Evolutionary conservation across 495 filamentous ascomycete genomes (phyloP).

Genomic region (Penicillium alfredii): DNA sequence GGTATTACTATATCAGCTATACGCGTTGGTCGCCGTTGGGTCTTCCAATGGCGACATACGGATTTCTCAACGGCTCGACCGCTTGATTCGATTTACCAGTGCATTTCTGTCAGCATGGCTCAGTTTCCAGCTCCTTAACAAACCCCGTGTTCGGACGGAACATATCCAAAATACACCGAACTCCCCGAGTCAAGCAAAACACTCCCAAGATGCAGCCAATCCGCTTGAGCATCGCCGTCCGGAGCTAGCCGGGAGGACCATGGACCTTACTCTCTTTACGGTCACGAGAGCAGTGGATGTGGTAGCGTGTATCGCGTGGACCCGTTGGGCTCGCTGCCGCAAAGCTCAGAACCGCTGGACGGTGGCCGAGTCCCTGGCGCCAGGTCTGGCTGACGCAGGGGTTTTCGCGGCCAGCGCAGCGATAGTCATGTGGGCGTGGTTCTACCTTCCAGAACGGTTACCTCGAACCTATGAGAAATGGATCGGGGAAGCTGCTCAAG

Average conservation of each 20-base stretch:
- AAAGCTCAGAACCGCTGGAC: slow-evolving; percentile 42
- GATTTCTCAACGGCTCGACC: slow-evolving; percentile 13
- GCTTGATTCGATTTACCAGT: slow-evolving; percentile 34
- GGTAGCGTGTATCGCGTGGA: slow-evolving; percentile 61
- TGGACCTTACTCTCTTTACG: slow-evolving; percentile 85
- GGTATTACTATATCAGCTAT: slow-evolving; percentile 29
- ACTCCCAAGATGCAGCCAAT: slow-evolving; percentile 36
- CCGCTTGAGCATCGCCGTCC: slow-evolving; percentile 11
- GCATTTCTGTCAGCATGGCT: slow-evolving; percentile 45
- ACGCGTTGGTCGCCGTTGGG: slow-evolving; percentile 16
- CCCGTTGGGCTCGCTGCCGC: slow-evolving; percentile 31
- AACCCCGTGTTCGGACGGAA: slow-evolving; percentile 20
- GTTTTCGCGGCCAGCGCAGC: slow-evolving; percentile 71
- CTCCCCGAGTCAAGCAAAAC: slow-evolving; percentile 11
- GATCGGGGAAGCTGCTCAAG: slow-evolving; percentile 72
- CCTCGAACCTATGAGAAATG: slow-evolving; percentile 77
- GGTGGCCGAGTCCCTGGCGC: slow-evolving; percentile 43
- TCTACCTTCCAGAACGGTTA: slow-evolving; percentile 65
- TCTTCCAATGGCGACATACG: slow-evolving; percentile 13
- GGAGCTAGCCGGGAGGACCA: slow-evolving; percentile 63
- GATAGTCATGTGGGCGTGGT: slow-evolving; percentile 90
- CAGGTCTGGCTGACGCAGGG: slow-evolving; percentile 56
- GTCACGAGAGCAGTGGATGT: slow-evolving; percentile 69
- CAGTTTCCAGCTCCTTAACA: slow-evolving; percentile 44
- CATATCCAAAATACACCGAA: slow-evolving; percentile 3